Conservation (phyloP, 2,329 filamentous ascomycete genomes). For the Clarireedia monteithiana region DNA sequence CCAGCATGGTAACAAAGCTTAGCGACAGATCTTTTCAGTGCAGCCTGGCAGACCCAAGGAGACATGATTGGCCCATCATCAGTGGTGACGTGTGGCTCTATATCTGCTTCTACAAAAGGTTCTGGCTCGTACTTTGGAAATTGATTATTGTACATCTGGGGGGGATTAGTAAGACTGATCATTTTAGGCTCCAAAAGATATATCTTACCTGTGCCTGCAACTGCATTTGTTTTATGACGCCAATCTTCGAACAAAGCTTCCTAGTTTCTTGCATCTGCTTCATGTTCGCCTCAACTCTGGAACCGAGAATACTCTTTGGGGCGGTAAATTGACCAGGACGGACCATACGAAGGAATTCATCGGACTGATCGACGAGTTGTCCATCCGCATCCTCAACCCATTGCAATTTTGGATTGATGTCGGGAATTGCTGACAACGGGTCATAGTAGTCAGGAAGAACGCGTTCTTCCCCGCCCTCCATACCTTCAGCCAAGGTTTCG, state of each 20-base stretch:
- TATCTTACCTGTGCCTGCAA: slow-evolving; percentile 78
- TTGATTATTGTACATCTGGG: slow-evolving; percentile 84
- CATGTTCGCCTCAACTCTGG: slow-evolving; percentile 84
- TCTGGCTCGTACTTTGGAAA: slow-evolving; percentile 94
- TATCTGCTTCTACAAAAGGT: slow-evolving; percentile 79
- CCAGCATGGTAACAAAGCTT: slow-evolving; percentile 95
- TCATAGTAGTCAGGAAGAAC: slow-evolving; percentile 95
- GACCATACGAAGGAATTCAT: slow-evolving; percentile 74
- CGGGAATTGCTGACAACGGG: slow-evolving; percentile 74
- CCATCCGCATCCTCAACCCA: slow-evolving; percentile 91
- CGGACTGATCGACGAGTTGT: slow-evolving; percentile 78
- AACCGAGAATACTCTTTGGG: slow-evolving; percentile 64
- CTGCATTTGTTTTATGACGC: slow-evolving; percentile 99
- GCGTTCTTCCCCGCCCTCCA: slow-evolving; percentile 72
- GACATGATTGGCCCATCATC: slow-evolving; percentile 86
- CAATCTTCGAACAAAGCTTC: slow-evolving; percentile 92
- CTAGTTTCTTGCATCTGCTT: slow-evolving; percentile 93
- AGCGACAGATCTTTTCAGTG: slow-evolving; percentile 81
- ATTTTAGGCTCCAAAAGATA: background rate
- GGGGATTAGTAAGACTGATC: slow-evolving; percentile 10
- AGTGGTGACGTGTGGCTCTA: slow-evolving; percentile 81
- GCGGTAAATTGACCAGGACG: slow-evolving; percentile 68
- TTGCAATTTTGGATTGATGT: slow-evolving; percentile 67
- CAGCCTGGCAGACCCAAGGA: slow-evolving; percentile 70
- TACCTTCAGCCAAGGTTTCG: slow-evolving; percentile 88